These are phyloP conservation scores for Penicillium janthinellum DNA, from an alignment of 2,329 filamentous ascomycete species.

Conservation along the genomic window DNA sequence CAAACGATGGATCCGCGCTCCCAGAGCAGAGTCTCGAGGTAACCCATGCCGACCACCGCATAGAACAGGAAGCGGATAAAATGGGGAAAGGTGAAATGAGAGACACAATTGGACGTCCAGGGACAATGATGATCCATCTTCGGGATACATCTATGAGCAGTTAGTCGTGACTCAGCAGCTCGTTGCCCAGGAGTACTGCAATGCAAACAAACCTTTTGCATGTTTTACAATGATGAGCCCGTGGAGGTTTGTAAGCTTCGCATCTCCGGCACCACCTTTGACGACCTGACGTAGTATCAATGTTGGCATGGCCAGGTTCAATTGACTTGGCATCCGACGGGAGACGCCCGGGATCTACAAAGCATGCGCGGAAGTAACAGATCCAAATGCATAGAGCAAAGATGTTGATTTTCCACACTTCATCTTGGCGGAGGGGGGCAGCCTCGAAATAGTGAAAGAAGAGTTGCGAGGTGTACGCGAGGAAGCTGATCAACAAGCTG, in stretches of 20 bases:
- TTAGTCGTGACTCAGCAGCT: conserved; percentile 10
- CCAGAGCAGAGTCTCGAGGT: conserved; percentile 59
- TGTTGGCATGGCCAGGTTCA: conserved; percentile 22
- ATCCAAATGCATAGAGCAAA: conserved; percentile 59
- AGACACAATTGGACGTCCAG: conserved; percentile 68
- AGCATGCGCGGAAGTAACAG: conserved; percentile 61
- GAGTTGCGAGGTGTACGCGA: conserved; percentile 62
- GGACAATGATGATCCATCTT: conserved; percentile 71
- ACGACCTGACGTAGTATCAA: conserved; percentile 29
- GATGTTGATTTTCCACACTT: conserved; percentile 58
- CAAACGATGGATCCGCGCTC: conserved; percentile 56
- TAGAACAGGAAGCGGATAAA: conserved; percentile 66
- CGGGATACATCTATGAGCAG: conserved; percentile 56
- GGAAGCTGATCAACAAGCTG: conserved; percentile 57
- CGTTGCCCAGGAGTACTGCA: too few relatives aligned
- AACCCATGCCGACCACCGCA: conserved; percentile 58
- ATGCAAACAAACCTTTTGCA: conserved; percentile 56
- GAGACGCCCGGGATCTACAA: conserved; percentile 59
- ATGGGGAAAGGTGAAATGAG: conserved; percentile 65
- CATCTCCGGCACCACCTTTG: conserved; percentile 64
- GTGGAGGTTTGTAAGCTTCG: conserved; percentile 61
- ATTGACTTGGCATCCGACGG: conserved; percentile 45
- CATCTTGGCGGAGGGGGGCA: conserved; percentile 50
- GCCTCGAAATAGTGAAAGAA: conserved; percentile 59
- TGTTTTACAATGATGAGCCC: conserved; percentile 66